Conservation (phyloP, 2,329 filamentous ascomycete genomes). For the Aspergillus amoenus region DNA sequence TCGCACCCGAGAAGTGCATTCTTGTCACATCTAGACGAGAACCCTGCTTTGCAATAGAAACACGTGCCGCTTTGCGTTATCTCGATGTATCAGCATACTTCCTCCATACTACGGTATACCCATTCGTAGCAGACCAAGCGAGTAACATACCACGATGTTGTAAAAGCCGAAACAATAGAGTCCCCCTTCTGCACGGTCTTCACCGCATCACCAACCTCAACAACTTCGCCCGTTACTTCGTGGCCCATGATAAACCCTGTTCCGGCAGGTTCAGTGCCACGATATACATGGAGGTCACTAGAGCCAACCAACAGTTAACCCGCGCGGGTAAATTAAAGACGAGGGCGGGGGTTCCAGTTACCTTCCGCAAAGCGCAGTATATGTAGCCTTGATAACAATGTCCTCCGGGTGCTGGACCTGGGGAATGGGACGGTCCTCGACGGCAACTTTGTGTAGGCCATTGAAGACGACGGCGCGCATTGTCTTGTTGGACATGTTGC, state of each 20-base stretch:
- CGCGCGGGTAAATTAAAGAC: background rate
- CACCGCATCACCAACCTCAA: slow-evolving; percentile 66
- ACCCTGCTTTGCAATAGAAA: slow-evolving; percentile 79
- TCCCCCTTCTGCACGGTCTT: slow-evolving; percentile 71
- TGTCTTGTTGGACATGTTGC: slow-evolving; percentile 35
- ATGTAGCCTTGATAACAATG: slow-evolving; percentile 78
- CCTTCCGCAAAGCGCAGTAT: slow-evolving; percentile 86
- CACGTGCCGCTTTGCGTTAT: slow-evolving; percentile 58
- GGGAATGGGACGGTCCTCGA: slow-evolving; percentile 79
- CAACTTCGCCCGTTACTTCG: slow-evolving; percentile 78
- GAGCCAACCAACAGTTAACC: background rate
- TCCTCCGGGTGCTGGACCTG: slow-evolving; percentile 69
- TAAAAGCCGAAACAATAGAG: slow-evolving; percentile 80
- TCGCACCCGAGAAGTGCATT: slow-evolving; percentile 69
- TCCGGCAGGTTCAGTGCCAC: slow-evolving; percentile 71
- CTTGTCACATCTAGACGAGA: slow-evolving; percentile 73
- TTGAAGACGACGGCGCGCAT: slow-evolving; percentile 93
- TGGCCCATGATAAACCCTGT: slow-evolving; percentile 70
- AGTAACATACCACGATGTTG: slow-evolving; percentile 66
- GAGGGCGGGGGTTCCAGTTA: slow-evolving; percentile 32
- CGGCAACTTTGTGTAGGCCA: slow-evolving; percentile 68
- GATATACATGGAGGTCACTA: slow-evolving; percentile 82
- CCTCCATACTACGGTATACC: background rate
- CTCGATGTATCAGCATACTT: background rate
- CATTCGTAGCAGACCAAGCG: too few species aligned